Evolutionary conservation across 1,284 basidiomycete species (phyloP).

Genomic region (Microbotryum scabiosae): DNA sequence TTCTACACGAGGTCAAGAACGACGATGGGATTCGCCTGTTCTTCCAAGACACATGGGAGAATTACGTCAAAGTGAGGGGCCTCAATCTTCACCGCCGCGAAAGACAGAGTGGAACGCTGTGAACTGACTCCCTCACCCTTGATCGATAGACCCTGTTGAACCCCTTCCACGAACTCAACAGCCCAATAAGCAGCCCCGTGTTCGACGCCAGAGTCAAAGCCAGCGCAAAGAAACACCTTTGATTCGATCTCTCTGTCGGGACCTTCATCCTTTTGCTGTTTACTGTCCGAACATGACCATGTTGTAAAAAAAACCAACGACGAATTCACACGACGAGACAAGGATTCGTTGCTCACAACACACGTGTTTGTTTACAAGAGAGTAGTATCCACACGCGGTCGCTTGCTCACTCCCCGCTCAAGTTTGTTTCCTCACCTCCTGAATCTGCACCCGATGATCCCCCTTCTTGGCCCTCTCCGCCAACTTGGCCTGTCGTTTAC

Average conservation of each 20-base stretch:
- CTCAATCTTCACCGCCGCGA: background rate
- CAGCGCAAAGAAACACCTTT: slow-evolving; percentile 79
- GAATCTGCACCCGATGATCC: slow-evolving; percentile 25
- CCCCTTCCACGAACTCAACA: slow-evolving; percentile 85
- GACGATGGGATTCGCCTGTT: slow-evolving; percentile 88
- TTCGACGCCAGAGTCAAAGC: slow-evolving; percentile 75
- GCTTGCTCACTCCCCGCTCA: too few relatives aligned
- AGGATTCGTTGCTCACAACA: too few relatives aligned
- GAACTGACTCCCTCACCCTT: background rate
- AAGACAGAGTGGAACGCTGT: background rate
- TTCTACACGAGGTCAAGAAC: slow-evolving; percentile 87
- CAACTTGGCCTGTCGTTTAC: slow-evolving; percentile 27
- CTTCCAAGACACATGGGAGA: slow-evolving; percentile 88
- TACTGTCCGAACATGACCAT: too few relatives aligned
- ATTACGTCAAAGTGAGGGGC: slow-evolving; percentile 73
- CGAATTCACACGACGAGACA: too few relatives aligned
- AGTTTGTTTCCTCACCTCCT: background rate
- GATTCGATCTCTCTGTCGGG: slow-evolving; percentile 21
- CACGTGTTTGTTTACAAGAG: too few relatives aligned
- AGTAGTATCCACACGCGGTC: too few relatives aligned
- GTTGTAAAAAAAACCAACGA: too few relatives aligned
- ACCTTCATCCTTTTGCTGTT: too few relatives aligned
- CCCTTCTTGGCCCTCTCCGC: slow-evolving; percentile 8
- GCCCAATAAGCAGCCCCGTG: slow-evolving; percentile 61
- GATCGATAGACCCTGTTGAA: slow-evolving; percentile 64